These are phyloP conservation scores for Gossypium arboreum DNA, from an alignment of 345 rosid species.

Conservation along the genomic window DNA sequence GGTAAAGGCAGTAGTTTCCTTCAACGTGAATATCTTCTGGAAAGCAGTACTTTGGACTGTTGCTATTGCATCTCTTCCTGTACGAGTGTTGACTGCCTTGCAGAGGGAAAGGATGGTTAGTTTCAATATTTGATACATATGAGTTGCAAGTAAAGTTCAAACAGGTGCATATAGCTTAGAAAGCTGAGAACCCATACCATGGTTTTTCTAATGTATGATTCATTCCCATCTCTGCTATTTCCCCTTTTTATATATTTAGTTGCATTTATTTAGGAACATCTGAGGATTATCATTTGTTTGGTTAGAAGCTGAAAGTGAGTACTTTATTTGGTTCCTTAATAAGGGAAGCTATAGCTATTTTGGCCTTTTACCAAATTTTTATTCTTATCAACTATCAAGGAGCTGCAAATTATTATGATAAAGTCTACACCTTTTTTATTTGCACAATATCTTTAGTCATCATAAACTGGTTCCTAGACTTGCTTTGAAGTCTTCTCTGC, in stretches of 20 bases:
- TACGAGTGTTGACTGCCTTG: slow-evolving; percentile 49
- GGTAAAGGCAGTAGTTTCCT: slow-evolving; percentile 37
- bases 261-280: background rate
- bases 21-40: slow-evolving; percentile 47
- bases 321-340: background rate
- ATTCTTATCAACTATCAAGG: background rate
- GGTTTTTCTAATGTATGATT: background rate
- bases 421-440: background rate
- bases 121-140: background rate
- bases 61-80: slow-evolving; percentile 55
- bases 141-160: background rate
- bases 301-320: background rate
- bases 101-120: slow-evolving; percentile 68
- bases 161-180: background rate
- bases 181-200: background rate
- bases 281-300: background rate
- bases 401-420: background rate
- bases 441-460: background rate
- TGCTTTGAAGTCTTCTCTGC: background rate
- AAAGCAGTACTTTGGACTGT: slow-evolving; percentile 39
- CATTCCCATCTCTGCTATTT: background rate
- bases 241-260: background rate
- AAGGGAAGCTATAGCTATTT: too few relatives aligned
- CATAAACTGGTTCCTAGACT: background rate
- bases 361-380: too few relatives aligned